phyloP scores from a whole-genome alignment of 2,329 filamentous ascomycete species.

The Penicillium glabrum region DNA sequence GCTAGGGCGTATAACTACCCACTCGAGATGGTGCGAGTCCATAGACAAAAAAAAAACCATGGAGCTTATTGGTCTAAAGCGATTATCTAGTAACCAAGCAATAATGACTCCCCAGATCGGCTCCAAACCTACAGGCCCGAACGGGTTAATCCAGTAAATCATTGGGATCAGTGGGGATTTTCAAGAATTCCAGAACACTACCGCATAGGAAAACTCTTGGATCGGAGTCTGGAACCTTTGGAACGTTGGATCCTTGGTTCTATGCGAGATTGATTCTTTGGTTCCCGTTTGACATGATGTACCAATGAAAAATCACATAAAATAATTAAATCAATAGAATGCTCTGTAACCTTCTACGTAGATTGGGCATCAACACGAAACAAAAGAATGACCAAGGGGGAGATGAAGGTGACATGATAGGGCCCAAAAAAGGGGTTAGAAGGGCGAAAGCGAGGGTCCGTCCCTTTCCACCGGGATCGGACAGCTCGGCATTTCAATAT shows the following conservation, averaged over 20 bases:
- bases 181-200: conserved; percentile 16
- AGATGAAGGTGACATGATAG: neutral
- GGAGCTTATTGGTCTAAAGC: neutral
- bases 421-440: neutral
- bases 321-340: neutral
- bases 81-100: neutral
- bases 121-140: conserved; percentile 13
- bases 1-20: neutral
- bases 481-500: neutral
- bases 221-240: conserved; percentile 1
- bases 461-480: neutral
- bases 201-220: neutral
- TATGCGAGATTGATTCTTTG: neutral
- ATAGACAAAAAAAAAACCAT: neutral
- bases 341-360: neutral
- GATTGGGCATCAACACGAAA: conserved; percentile 12
- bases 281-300: neutral
- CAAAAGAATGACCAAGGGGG: conserved; percentile 1
- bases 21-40: neutral
- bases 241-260: neutral
- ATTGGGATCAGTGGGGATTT: conserved; percentile 12
- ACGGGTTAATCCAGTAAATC: conserved; percentile 14
- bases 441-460: neutral
- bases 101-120: neutral
- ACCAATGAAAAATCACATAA: neutral